A percentile compares a stretch with the other conserved stretches of the same genome.
Conservation (phyloP, 257 asterid species). For the Fraxinus quadrangulata region DNA sequence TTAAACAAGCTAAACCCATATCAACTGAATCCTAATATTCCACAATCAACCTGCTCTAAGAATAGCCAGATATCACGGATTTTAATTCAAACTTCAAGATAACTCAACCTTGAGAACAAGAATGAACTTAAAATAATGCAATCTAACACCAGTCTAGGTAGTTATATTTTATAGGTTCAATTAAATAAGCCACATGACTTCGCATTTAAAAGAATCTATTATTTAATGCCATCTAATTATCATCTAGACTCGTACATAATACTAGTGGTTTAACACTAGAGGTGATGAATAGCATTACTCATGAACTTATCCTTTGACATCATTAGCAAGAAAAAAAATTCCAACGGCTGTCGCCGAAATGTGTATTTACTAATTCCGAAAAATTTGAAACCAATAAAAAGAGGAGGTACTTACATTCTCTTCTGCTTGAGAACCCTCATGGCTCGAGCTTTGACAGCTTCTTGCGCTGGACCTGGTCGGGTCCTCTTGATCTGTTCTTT, state of each 20-base stretch:
- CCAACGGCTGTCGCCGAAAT: neutral
- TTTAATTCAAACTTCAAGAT: neutral
- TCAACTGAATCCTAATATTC: conserved; percentile 2
- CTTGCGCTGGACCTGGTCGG: conserved; percentile 98
- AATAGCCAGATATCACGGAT: neutral
- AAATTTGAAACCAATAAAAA: conserved; percentile 2
- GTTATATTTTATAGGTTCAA: too few relatives aligned
- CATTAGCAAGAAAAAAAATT: conserved; percentile 10
- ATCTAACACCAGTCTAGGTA: too few relatives aligned
- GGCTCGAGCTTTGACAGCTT: conserved; percentile 96
- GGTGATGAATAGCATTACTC: too few relatives aligned
- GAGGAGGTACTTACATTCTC: conserved; percentile 58
- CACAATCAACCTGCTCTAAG: conserved; percentile 6
- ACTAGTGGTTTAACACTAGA: too few relatives aligned
- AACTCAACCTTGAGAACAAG: neutral
- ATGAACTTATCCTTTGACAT: neutral
- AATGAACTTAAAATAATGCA: neutral
- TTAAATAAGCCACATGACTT: too few relatives aligned
- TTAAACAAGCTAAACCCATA: conserved; percentile 9
- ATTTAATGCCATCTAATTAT: too few relatives aligned
- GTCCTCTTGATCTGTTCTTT: conserved; percentile 92
- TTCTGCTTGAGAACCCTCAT: conserved; percentile 97
- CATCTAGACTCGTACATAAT: too few relatives aligned
- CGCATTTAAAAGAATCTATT: too few relatives aligned
- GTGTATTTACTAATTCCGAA: neutral